A percentile compares a stretch with the other conserved stretches of the same genome.
Conservation (phyloP, 768 basidiomycete genomes). For the Amanita pseudoporphyria region DNA sequence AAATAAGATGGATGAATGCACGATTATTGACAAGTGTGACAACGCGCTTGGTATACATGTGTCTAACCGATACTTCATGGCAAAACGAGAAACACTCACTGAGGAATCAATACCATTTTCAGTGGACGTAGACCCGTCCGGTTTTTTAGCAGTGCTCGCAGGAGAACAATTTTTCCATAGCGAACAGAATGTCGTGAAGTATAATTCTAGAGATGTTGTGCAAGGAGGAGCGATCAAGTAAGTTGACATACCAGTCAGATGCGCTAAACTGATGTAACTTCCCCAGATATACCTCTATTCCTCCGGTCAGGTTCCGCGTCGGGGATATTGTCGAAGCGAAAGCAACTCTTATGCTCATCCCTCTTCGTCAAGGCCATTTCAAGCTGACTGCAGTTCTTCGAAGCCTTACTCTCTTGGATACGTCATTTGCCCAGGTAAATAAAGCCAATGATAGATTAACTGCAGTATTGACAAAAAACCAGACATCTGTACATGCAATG, state of each 20-base stretch:
- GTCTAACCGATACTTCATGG: not conserved
- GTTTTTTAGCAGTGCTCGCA: not conserved
- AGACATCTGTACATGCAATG: not conserved
- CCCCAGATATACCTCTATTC: not conserved
- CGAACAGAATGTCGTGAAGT: not conserved
- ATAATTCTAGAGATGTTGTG: not conserved
- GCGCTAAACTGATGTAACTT: too few species aligned
- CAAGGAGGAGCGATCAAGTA: not conserved
- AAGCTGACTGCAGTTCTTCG: too few species aligned
- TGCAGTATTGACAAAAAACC: not conserved
- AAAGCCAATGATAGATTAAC: too few species aligned
- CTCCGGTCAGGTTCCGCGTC: too few species aligned
- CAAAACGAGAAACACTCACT: not conserved
- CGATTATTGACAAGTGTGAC: not conserved
- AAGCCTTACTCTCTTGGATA: too few species aligned
- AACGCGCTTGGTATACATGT: not conserved
- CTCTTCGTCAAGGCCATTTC: too few species aligned
- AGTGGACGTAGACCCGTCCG: not conserved
- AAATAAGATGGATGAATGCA: not conserved
- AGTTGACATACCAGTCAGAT: not conserved
- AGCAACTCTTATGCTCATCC: not conserved
- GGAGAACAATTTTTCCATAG: too few species aligned
- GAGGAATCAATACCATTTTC: not conserved
- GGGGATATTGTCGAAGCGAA: not conserved
- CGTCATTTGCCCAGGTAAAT: too few species aligned